A percentile compares a stretch with the other conserved stretches of the same genome.
Evolutionary conservation across 345 rosid genomes (phyloP).

Genomic region (Leavenworthia alabamica): DNA sequence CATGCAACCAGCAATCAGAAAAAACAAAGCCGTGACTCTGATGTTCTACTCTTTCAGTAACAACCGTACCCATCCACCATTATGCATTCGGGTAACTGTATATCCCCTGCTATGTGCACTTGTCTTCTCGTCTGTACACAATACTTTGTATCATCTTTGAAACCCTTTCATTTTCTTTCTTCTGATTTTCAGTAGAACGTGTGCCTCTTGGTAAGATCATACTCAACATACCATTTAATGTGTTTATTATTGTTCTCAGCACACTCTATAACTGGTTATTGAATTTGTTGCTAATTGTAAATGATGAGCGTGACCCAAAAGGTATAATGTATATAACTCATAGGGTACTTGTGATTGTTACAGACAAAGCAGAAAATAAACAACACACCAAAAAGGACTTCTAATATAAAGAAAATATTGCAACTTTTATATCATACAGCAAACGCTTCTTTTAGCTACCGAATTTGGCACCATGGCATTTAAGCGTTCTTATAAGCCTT

Average conservation of each 20-base stretch:
- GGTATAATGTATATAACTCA: not conserved
- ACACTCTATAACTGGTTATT: not conserved
- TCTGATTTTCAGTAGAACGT: not conserved
- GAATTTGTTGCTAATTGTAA: not conserved
- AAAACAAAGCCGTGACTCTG: constrained; percentile 19
- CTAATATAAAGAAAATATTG: too few species aligned
- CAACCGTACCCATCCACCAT: not conserved
- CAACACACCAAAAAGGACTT: not conserved
- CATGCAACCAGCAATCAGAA: constrained; percentile 21
- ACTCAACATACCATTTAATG: too few species aligned
- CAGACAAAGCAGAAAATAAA: not conserved
- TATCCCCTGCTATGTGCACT: not conserved
- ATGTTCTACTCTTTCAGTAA: constrained; percentile 18
- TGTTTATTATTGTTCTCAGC: not conserved
- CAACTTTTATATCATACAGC: not conserved
- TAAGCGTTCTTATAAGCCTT: constrained; percentile 17
- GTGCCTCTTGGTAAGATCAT: constrained; percentile 12
- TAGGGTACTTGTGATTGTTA: not conserved
- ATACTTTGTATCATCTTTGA: constrained; percentile 2
- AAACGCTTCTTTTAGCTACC: not conserved
- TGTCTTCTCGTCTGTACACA: constrained; percentile 3
- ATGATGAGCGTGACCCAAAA: not conserved
- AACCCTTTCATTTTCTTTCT: not conserved
- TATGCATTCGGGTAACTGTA: constrained; percentile 17
- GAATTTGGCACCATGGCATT: not conserved